Evolutionary conservation across 1,284 basidiomycete species (phyloP).

Genomic region (Omphalotus olearius): DNA sequence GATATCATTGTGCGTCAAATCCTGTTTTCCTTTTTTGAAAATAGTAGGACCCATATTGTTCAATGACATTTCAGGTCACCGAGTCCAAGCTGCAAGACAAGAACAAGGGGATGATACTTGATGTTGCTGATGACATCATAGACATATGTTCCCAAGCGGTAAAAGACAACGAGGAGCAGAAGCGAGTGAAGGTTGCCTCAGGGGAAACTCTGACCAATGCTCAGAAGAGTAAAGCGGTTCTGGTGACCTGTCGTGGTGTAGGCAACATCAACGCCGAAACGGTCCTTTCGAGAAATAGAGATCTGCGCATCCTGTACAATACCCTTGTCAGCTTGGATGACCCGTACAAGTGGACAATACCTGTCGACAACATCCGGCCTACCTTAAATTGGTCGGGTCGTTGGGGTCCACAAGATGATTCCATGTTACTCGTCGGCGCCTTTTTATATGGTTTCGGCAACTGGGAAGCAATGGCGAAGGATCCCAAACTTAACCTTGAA

Average conservation of each 20-base stretch:
- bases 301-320: conserved; percentile 86
- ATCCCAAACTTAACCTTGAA: conserved; percentile 76
- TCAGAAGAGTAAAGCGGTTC: conserved; percentile 92
- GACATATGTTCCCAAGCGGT: conserved; percentile 83
- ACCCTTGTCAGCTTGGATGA: conserved; percentile 75
- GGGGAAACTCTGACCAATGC: conserved; percentile 85
- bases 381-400: conserved; percentile 95
- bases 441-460: conserved; percentile 94
- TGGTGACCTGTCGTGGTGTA: conserved; percentile 88
- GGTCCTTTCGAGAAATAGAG: conserved; percentile 85
- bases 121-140: conserved; percentile 92
- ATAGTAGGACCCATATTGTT: conserved; percentile 24
- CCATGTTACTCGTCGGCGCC: conserved; percentile 91
- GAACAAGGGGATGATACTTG: conserved; percentile 89
- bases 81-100: conserved; percentile 95
- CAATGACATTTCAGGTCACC: too few species aligned
- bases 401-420: conserved; percentile 93
- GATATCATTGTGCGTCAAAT: conserved; percentile 78
- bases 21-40: conserved; percentile 11
- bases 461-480: conserved; percentile 95
- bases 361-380: conserved; percentile 89
- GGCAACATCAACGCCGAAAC: conserved; percentile 98
- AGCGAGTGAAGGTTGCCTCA: conserved; percentile 70
- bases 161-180: conserved; percentile 78
- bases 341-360: conserved; percentile 79